phyloP scores from a whole-genome alignment of 805 yeast species.

The Zygosaccharomyces gambellarensis region DNA sequence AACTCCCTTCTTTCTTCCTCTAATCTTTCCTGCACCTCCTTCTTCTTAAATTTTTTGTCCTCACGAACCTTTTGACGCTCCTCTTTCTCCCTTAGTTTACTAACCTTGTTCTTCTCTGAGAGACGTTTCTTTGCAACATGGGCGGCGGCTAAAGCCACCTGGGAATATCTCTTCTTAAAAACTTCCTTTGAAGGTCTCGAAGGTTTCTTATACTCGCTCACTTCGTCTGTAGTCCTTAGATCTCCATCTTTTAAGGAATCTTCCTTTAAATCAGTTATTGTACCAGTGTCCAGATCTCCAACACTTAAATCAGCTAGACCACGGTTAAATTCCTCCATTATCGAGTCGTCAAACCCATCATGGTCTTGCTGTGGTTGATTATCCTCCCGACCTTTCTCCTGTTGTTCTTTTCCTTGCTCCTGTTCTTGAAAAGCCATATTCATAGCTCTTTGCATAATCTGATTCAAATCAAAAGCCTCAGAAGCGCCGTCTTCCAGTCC shows the following conservation, averaged over 20 bases:
- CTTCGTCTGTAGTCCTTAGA: background rate
- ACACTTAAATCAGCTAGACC: conserved; percentile 25
- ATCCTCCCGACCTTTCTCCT: background rate
- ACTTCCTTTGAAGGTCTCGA: conserved; percentile 15
- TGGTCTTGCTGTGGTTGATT: conserved; percentile 7
- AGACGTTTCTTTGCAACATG: conserved; percentile 24
- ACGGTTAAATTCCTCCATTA: conserved; percentile 28
- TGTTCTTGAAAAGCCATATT: conserved; percentile 68
- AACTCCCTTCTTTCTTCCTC: conserved; percentile 28
- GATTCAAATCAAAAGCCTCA: conserved; percentile 60
- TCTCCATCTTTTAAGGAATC: conserved; percentile 11
- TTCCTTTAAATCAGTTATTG: conserved; percentile 27
- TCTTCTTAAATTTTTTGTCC: conserved; percentile 21
- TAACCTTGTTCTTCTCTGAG: conserved; percentile 19
- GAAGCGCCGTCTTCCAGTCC: conserved; percentile 20
- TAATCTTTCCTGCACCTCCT: conserved; percentile 19
- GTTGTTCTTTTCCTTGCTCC: conserved; percentile 4
- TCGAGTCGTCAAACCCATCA: conserved; percentile 18
- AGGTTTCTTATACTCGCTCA: background rate
- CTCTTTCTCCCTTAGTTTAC: conserved; percentile 14
- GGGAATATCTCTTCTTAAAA: conserved; percentile 20
- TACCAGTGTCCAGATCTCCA: conserved; percentile 13
- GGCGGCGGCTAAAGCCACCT: conserved; percentile 28
- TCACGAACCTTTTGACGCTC: conserved; percentile 17
- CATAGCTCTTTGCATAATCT: conserved; percentile 71